These are phyloP conservation scores for Boletus sp. DNA, from an alignment of 768 basidiomycete species.

Conservation along the genomic window DNA sequence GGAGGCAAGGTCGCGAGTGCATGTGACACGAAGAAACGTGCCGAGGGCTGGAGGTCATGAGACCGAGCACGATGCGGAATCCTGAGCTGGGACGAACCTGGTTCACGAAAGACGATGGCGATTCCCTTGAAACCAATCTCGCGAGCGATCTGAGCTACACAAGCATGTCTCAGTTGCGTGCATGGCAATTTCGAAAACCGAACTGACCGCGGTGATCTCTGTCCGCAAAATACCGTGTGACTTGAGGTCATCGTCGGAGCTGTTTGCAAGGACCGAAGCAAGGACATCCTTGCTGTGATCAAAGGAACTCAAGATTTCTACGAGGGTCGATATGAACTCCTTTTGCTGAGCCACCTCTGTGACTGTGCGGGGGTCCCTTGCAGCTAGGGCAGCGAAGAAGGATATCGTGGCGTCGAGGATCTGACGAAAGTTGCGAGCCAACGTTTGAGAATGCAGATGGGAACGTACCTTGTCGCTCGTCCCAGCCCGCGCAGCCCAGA, in stretches of 20 bases:
- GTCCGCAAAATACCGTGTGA: conserved; percentile 53
- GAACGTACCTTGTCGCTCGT: conserved; percentile 55
- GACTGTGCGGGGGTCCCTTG: conserved; percentile 56
- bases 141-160: conserved; percentile 37
- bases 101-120: conserved; percentile 21
- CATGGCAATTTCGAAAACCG: background rate
- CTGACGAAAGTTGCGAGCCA: conserved; percentile 31
- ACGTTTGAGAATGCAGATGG: background rate
- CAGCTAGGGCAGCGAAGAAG: conserved; percentile 60
- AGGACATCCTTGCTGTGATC: conserved; percentile 48
- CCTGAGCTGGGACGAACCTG: conserved; percentile 14
- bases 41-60: conserved; percentile 43
- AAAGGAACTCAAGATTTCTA: conserved; percentile 38
- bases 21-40: conserved; percentile 50
- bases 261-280: conserved; percentile 34
- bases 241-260: conserved; percentile 46
- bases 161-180: conserved; percentile 4
- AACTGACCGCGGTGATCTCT: conserved; percentile 54
- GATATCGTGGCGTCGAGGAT: conserved; percentile 64
- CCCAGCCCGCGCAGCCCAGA: conserved; percentile 58
- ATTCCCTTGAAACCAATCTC: conserved; percentile 36
- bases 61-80: background rate
- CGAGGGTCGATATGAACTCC: conserved; percentile 42
- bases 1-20: conserved; percentile 50
- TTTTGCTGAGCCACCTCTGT: conserved; percentile 47